Evolutionary conservation across 345 rosid species (phyloP).

Genomic region (Hypericum androsaemum): DNA sequence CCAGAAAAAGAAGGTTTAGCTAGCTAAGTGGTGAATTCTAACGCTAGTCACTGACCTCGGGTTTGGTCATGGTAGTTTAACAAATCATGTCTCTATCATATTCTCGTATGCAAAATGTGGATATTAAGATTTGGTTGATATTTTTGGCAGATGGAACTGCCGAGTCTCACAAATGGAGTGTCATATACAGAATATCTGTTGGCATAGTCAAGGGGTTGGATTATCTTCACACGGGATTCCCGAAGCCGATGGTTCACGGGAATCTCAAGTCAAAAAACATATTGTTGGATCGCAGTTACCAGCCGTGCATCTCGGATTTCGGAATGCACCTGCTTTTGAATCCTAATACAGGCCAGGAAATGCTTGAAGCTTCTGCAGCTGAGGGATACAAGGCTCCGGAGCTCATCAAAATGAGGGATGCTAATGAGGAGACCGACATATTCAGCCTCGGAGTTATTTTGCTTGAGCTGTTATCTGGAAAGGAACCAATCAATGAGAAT

Average conservation of each 20-base stretch:
- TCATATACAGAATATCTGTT: constrained; percentile 41
- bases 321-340: constrained; percentile 62
- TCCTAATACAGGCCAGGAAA: constrained; percentile 50
- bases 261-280: constrained; percentile 78
- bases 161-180: constrained; percentile 47
- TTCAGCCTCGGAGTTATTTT: constrained; percentile 71
- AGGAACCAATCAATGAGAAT: constrained; percentile 50
- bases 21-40: too few species aligned
- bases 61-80: background rate
- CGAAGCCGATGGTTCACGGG: constrained; percentile 57
- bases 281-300: constrained; percentile 39
- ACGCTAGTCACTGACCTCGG: too few species aligned
- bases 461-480: constrained; percentile 75
- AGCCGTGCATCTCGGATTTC: constrained; percentile 57
- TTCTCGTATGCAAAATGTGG: background rate
- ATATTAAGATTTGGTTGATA: constrained; percentile 4
- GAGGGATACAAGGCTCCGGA: constrained; percentile 95
- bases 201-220: constrained; percentile 66
- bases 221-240: constrained; percentile 63
- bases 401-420: constrained; percentile 76
- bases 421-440: constrained; percentile 51
- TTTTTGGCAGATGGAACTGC: constrained; percentile 42
- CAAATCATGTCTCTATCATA: background rate
- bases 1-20: too few species aligned
- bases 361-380: constrained; percentile 66